Evolutionary conservation across 2,329 filamentous ascomycete genomes (phyloP).

Genomic region (Epichloe brachyelytri): DNA sequence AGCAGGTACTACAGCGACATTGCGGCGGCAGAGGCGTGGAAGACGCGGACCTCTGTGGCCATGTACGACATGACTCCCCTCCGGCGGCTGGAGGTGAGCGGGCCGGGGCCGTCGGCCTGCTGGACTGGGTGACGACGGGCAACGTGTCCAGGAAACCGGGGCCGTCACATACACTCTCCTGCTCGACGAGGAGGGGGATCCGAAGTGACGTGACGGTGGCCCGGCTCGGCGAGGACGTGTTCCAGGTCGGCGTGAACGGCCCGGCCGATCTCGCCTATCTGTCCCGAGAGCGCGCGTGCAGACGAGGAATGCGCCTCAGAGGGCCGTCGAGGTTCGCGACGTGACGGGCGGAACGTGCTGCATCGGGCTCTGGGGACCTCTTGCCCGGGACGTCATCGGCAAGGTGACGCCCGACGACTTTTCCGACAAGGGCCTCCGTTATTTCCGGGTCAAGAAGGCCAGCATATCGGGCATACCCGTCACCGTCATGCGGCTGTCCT

Average conservation of each 20-base stretch:
- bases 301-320: slow-evolving; percentile 22
- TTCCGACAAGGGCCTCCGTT: slow-evolving; percentile 31
- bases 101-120: slow-evolving; percentile 39
- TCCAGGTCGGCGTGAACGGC: slow-evolving; percentile 45
- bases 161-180: slow-evolving; percentile 43
- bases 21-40: slow-evolving; percentile 49
- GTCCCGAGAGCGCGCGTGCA: slow-evolving; percentile 37
- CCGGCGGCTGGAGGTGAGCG: slow-evolving; percentile 42
- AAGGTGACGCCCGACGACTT: slow-evolving; percentile 33
- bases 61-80: slow-evolving; percentile 52
- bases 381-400: slow-evolving; percentile 36
- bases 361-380: slow-evolving; percentile 50
- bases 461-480: slow-evolving; percentile 43
- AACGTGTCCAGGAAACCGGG: slow-evolving; percentile 32
- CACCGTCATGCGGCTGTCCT: slow-evolving; percentile 41
- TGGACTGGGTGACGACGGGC: slow-evolving; percentile 39
- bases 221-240: slow-evolving; percentile 33
- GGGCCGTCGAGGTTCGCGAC: slow-evolving; percentile 40
- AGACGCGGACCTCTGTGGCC: slow-evolving; percentile 47
- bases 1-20: slow-evolving; percentile 43
- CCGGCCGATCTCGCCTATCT: slow-evolving; percentile 42
- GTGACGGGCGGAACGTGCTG: slow-evolving; percentile 47
- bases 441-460: slow-evolving; percentile 35
- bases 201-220: slow-evolving; percentile 45
- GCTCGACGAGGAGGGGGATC: slow-evolving; percentile 39